Evolutionary conservation across 148 eudicot genomes (phyloP), one percentile per base, ranked within the genome.

Genomic region (Camellia japonica): DNA sequence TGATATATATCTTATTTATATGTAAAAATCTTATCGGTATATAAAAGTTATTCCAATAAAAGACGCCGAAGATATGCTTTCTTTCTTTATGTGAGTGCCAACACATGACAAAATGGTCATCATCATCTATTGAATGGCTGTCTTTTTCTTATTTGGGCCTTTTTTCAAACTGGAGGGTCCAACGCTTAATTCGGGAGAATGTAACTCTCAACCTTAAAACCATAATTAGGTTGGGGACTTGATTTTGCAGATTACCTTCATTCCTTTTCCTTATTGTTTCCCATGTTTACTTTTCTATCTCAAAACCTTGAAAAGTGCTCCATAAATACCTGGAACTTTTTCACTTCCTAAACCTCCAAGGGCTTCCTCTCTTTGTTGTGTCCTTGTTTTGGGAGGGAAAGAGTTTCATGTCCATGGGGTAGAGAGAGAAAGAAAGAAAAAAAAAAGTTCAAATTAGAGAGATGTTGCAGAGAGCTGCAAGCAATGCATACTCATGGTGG

Each of bases 401-500:
- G 70, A 49, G 80, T 65, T 66, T 16, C 72, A 16, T 52, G 72
- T 14, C 52, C 10, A 10, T 13, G 23, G 78, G 78, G 71, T 80
- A 68, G 71, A 78, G 55, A 75, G 64, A 76, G 12, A 30, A 76
- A 82, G 51, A 58, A 65, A 58, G 66, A 42, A 30, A 56, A 5
- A 56, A 51, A 52, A 38, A 54, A 49, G 67, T 42, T 15, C 63
- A 68, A 42, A 43, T 14, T 11, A 56, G 69, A 83, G 56, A 43
- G 75, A 87, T 86, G 89, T 79, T 86, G 79, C 86, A 86, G 56
- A 86, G 85, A 54, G 85, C 89, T 41, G 89, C 89, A 49, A 82
- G 85, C 79, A 86, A 86, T 79, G 89, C 89, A 54, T 86, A 86
- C 78, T 86, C 87, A 47, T 86, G 89, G 89, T 86, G 89, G 89